Evolutionary conservation across 1,139 yeast species (phyloP), one percentile per base, ranked within the genome.

Genomic region (Magnusiomyces suaveolens): DNA sequence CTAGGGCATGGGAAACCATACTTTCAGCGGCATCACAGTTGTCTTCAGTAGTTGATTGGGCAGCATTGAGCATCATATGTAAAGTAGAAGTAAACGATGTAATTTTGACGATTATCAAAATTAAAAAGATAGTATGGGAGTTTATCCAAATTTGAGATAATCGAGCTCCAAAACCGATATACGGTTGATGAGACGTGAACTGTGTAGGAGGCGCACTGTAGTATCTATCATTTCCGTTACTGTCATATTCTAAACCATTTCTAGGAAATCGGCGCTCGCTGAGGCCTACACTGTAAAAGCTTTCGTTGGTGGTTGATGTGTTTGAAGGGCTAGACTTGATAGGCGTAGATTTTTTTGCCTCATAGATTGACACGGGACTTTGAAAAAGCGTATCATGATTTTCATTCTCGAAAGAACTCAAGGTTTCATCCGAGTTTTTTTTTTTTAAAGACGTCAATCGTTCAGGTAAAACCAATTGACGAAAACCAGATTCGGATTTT

Each of bases 21-120:
- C 68, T 63, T 53, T 83, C 81, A 1, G 79, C 68, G 0, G 75
- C 62, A 1, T 67, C 62, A 62, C 90, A 84, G 2, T 67, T 63
- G n/a, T 58, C 53, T 24, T 60, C 43, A 0, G 68, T 60, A 38
- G 64, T 60, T n/a, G 54, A 54, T 36, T 62, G 57, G 14, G 69
- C 68, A 0, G 63, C 52, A 2, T 55, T 55, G 14, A 73, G 59
- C 3, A 67, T 63, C 24, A 55, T 55, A 8, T 54, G 38, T 2
- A 73, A 58, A 4, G 64, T 56, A 10, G 52, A 55, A 23, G 58
- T 52, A 46, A 72, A 69, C 2, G 72, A 57, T 3, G 62, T 56
- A 6, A 73, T 58, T 55, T 72, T 70, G n/a, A 69, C 62, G 10
- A 69, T 60, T 26, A 67, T 57, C 8, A 72, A 56, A 2, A 70